These are phyloP conservation scores for Hymenoscyphus salicellus DNA, from an alignment of 2,329 filamentous ascomycete genomes.

Conservation along the genomic window DNA sequence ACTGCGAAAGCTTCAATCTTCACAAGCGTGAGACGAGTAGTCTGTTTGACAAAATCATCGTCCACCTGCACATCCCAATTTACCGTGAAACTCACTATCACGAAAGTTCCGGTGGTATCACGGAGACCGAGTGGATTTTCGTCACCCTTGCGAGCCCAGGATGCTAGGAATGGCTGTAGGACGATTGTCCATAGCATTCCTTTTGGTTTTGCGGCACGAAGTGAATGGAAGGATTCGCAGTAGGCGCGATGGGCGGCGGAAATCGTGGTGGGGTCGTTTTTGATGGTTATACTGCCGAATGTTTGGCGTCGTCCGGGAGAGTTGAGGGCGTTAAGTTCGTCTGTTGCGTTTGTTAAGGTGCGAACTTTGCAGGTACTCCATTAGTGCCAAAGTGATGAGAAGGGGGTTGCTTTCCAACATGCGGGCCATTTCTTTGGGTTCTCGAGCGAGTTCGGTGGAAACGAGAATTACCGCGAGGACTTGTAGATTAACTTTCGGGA, in stretches of 20 bases:
- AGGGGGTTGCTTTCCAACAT: conserved; percentile 3
- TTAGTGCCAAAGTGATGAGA: conserved; percentile 3
- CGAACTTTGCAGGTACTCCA: conserved; percentile 12
- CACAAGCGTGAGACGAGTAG: conserved; percentile 2
- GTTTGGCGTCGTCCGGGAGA: conserved; percentile 24
- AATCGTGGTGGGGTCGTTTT: conserved; percentile 37
- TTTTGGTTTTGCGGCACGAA: conserved; percentile 33
- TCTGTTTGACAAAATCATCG: conserved; percentile 7
- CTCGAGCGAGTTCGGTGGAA: neutral
- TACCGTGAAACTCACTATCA: conserved; percentile 8
- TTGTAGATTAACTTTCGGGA: conserved; percentile 15
- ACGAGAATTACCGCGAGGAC: neutral
- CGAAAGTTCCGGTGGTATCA: conserved; percentile 13
- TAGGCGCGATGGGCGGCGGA: conserved; percentile 33
- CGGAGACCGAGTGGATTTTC: conserved; percentile 8
- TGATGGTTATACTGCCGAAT: conserved; percentile 39
- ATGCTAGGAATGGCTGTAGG: conserved; percentile 7
- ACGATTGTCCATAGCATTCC: neutral
- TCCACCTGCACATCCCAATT: conserved; percentile 9
- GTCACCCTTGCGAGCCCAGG: conserved; percentile 21
- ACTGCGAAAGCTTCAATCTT: conserved; percentile 7
- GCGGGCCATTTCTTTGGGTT: conserved; percentile 13
- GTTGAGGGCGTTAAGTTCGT: conserved; percentile 5
- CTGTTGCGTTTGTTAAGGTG: conserved; percentile 9
- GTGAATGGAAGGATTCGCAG: conserved; percentile 27